A percentile compares a stretch with the other conserved stretches of the same genome.
phyloP scores from a whole-genome alignment of 108 stramenopile genomes.

The Skeletonema tropicum region DNA sequence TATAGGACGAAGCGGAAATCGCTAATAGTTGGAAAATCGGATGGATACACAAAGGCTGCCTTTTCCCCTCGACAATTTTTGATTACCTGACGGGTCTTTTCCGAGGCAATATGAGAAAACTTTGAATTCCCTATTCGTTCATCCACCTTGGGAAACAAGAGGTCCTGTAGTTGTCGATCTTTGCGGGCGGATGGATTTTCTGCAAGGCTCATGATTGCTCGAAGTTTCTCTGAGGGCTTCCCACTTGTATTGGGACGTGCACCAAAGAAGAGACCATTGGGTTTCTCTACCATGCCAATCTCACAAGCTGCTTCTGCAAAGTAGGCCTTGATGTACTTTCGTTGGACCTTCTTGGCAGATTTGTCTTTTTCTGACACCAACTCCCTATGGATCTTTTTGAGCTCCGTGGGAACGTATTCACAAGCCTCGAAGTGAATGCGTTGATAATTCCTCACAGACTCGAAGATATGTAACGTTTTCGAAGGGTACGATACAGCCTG shows the following conservation, averaged over 20 bases:
- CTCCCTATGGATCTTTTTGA: neutral
- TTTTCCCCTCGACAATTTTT: neutral
- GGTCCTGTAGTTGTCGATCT: neutral
- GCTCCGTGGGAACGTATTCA: neutral
- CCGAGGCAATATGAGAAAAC: constrained; percentile 10
- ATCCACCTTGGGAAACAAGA: constrained; percentile 3
- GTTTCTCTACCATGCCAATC: constrained; percentile 17
- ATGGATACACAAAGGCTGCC: constrained; percentile 6
- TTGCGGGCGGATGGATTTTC: neutral
- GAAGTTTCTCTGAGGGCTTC: constrained; percentile 11
- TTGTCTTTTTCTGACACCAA: neutral
- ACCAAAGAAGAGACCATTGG: constrained; percentile 23
- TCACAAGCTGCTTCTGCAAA: constrained; percentile 21
- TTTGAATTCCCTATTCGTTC: constrained; percentile 1
- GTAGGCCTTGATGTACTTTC: constrained; percentile 13
- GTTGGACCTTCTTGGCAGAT: neutral
- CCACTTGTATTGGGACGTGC: constrained; percentile 8
- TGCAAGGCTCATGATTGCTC: constrained; percentile 5
- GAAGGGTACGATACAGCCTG: constrained; percentile 2
- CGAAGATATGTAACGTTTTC: neutral
- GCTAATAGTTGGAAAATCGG: constrained; percentile 13
- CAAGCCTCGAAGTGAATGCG: neutral
- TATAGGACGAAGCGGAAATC: constrained; percentile 14
- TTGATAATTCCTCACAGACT: constrained; percentile 1
- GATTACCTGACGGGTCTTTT: constrained; percentile 10